Evolutionary conservation across 2,329 filamentous ascomycete genomes (phyloP).

Genomic region (Fusarium aywerte): DNA sequence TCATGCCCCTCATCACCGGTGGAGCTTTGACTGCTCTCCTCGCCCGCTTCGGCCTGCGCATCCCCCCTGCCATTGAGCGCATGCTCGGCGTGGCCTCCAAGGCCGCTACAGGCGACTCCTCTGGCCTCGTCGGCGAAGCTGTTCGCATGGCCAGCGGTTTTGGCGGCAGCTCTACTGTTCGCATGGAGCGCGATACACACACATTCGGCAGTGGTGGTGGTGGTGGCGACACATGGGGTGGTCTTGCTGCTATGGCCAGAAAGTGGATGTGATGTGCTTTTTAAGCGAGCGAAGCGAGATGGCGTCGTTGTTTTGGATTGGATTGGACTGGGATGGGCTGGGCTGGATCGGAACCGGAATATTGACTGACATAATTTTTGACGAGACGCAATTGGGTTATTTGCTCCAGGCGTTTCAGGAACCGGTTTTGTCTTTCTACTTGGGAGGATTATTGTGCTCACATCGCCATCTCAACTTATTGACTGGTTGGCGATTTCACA

Average conservation of each 20-base stretch:
- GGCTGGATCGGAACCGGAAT: background rate
- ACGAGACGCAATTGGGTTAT: constrained; percentile 21
- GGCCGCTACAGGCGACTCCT: constrained; percentile 59
- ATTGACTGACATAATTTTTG: constrained; percentile 7
- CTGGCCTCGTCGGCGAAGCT: constrained; percentile 65
- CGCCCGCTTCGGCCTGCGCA: constrained; percentile 79
- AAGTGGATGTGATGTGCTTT: constrained; percentile 53
- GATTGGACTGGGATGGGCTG: background rate
- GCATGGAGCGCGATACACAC: constrained; percentile 52
- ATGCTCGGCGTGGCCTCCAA: constrained; percentile 65
- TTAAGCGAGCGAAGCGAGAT: constrained; percentile 7
- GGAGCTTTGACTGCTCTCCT: constrained; percentile 83
- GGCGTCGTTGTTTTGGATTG: constrained; percentile 8
- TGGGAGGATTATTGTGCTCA: constrained; percentile 14
- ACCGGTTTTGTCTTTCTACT: constrained; percentile 10
- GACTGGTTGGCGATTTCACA: constrained; percentile 7
- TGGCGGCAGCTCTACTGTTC: constrained; percentile 40
- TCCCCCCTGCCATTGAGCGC: constrained; percentile 73
- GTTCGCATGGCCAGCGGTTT: constrained; percentile 62
- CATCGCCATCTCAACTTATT: background rate
- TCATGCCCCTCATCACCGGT: constrained; percentile 87
- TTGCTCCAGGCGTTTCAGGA: constrained; percentile 40
- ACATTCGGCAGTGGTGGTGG: constrained; percentile 49
- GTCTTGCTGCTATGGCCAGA: constrained; percentile 55
- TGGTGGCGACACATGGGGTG: constrained; percentile 50